A percentile compares a stretch with the other conserved stretches of the same genome.
These are phyloP conservation scores for Aspergillus novofumigatus DNA, from an alignment of 2,329 filamentous ascomycete genomes.

Conservation along the genomic window DNA sequence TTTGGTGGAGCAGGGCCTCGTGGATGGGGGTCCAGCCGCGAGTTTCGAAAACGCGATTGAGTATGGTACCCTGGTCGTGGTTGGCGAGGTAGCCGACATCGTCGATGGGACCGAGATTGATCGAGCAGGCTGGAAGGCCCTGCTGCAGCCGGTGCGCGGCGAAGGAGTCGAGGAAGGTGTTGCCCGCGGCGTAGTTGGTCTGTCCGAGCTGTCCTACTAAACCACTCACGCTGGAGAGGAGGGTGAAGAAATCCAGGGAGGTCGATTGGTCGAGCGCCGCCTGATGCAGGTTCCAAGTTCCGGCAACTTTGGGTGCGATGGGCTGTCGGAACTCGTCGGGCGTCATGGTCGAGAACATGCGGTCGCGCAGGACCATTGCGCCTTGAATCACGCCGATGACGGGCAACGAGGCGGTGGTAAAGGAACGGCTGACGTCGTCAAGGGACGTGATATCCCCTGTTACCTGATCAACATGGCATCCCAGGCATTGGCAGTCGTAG, in stretches of 20 bases:
- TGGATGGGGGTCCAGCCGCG: constrained; percentile 1
- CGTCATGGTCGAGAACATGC: constrained; percentile 25
- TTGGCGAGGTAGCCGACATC: constrained; percentile 25
- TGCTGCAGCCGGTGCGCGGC: constrained; percentile 8
- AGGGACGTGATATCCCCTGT: constrained; percentile 11
- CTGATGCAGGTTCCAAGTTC: constrained; percentile 26
- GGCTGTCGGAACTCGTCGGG: constrained; percentile 27
- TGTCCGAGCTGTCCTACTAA: constrained; percentile 19
- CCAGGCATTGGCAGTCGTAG: background rate
- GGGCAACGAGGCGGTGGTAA: background rate
- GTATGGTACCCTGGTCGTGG: background rate
- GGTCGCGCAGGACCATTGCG: constrained; percentile 12
- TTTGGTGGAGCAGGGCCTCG: background rate
- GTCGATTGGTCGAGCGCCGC: constrained; percentile 3
- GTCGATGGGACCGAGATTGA: constrained; percentile 28
- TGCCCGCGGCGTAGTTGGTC: constrained; percentile 23
- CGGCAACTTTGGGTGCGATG: constrained; percentile 28
- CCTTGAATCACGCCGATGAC: constrained; percentile 16
- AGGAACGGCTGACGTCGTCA: constrained; percentile 6
- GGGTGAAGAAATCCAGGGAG: constrained; percentile 19
- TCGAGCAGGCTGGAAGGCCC: constrained; percentile 13
- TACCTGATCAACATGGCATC: background rate
- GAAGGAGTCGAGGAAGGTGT: constrained; percentile 21
- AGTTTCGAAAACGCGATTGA: constrained; percentile 1
- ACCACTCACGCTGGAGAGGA: constrained; percentile 21